Base-by-base conservation (phyloP, 1,284 basidiomycete species). In the Kalmanozyma brasiliensis region DNA sequence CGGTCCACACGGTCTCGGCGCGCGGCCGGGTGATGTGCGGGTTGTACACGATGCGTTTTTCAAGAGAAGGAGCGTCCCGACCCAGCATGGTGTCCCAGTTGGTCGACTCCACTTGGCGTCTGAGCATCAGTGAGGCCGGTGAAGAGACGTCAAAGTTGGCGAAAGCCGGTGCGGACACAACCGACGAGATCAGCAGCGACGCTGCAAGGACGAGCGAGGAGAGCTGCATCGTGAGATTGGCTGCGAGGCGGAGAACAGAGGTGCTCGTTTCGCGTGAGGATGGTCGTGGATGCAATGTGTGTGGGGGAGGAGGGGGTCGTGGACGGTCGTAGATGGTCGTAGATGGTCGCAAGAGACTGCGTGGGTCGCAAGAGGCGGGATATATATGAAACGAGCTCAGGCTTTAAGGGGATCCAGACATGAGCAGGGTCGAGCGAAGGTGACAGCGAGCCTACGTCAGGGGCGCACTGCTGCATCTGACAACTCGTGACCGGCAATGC, bases 41-140 rank as follows among this genome's bases (percentile, higher is more conserved):
- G 49, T 72, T 72, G 49, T 62, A 72, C 4, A 73, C 70, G 43
- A 73, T 56, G 22, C 70, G 56, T 26, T 70, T 70, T 9, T 55
- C 40, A 13, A 55, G 55, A 19, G 46, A 33, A 3, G 8, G 40
- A 0, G 30, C 19, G 16, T 53, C 55, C 10, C 59, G 53, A 3
- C 47, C 53, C 30, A 58, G 37, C 46, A 68, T 45, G 24, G 22
- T 19, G 42, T 58, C 49, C 41, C 47, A 62, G 49, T 62, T 45
- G 45, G 49, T 53, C 8, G 23, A 36, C 22, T 60, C 49, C 29
- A 23, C 52, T 32, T 67, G 64, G 17, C 64, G 57, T 36, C 49
- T 61, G 57, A 67, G 52, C 64, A 67, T 67, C n/a, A 67, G 13
- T 20, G 56, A 44, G 37, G 64, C 64, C 2, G 46, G 45, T 2